Percentiles rank a stretch among this genome's conserved stretches.
These are phyloP conservation scores for Batkoa obscura DNA, from an alignment of 371 early-diverging fungal genomes.

Conservation along the genomic window DNA sequence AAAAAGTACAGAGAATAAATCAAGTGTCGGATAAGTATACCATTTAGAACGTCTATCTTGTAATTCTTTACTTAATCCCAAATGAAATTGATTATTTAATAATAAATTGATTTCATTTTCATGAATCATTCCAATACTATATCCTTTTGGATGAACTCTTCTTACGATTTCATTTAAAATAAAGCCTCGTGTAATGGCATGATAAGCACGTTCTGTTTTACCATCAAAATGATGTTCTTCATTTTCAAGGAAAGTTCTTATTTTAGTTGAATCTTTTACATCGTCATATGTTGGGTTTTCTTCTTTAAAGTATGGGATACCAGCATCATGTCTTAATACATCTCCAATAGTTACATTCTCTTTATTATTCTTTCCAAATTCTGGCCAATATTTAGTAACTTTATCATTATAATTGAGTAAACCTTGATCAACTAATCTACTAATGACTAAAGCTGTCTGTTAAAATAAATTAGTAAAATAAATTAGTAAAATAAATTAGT, in stretches of 20 bases:
- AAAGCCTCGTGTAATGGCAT: slow-evolving; percentile 45
- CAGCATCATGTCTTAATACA: slow-evolving; percentile 38
- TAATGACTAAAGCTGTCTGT: slow-evolving; percentile 18
- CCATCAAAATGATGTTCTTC: slow-evolving; percentile 46
- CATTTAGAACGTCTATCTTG: not conserved
- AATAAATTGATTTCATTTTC: slow-evolving; percentile 22
- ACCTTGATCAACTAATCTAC: slow-evolving; percentile 35
- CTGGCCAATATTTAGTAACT: slow-evolving; percentile 48
- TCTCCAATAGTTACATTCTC: slow-evolving; percentile 39
- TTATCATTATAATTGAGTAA: slow-evolving; percentile 27
- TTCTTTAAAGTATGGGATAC: slow-evolving; percentile 31
- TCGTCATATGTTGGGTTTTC: slow-evolving; percentile 13
- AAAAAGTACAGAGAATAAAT: not conserved
- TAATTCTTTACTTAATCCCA: not conserved
- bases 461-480: not conserved
- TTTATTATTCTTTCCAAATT: slow-evolving; percentile 51
- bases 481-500: too few relatives aligned
- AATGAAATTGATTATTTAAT: slow-evolving; percentile 28
- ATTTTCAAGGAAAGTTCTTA: slow-evolving; percentile 23
- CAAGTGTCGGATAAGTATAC: not conserved
- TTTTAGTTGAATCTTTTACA: slow-evolving; percentile 9
- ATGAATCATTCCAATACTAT: slow-evolving; percentile 33
- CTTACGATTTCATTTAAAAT: slow-evolving; percentile 47
- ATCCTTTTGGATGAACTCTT: slow-evolving; percentile 27
- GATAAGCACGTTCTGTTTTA: slow-evolving; percentile 26